Evolutionary conservation across 768 basidiomycete species (phyloP), one percentile per base, ranked within the genome.

Genomic region (Kwoniella mangroviensis): DNA sequence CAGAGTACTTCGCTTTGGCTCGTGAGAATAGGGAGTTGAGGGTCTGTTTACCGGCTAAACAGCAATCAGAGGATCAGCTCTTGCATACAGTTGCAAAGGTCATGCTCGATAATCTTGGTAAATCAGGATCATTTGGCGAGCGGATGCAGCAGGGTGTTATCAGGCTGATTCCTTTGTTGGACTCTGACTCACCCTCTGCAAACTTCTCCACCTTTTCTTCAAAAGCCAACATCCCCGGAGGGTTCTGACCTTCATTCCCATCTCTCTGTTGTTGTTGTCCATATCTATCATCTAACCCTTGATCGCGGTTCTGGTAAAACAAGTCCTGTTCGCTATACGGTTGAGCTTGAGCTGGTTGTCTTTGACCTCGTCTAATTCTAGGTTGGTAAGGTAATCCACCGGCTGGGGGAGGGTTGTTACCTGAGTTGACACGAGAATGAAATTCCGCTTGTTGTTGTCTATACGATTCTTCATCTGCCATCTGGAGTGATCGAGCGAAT

Each of bases 361-460:
- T 64, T 28, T 61, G 67, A 41, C 49, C 58, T 6, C 77, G 70
- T 42, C 79, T 70, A 0, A 82, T 73, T 21, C 83, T 69, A 4
- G 83, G 77, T 59, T 84, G 81, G 68, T 84, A 84, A 11, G 82
- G 82, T 3, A 83, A 49, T 41, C 73, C 65, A 21, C 63, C 59
- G 52, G 66, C 57, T 34, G 65, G 58, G 19, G 49, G 58, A 15
- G 65, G 65, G 26, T 52, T 54, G 55, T 61, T 64, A 41, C 70
- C 58, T 15, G 34, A 60, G 40, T 71, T 58, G 28, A 34, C 62
- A 52, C 52, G 19, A 17, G 56, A 17, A 43, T 59, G 60, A 34
- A 43, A 24, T 28, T 65, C 63, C 40, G 53, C 51, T 40, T 63
- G 65, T 40, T 68, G 51, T 2, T 57, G 67, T 15, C 64, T 49